Evolutionary conservation across 345 rosid genomes (phyloP).

Genomic region (Hirschfeldia incana): DNA sequence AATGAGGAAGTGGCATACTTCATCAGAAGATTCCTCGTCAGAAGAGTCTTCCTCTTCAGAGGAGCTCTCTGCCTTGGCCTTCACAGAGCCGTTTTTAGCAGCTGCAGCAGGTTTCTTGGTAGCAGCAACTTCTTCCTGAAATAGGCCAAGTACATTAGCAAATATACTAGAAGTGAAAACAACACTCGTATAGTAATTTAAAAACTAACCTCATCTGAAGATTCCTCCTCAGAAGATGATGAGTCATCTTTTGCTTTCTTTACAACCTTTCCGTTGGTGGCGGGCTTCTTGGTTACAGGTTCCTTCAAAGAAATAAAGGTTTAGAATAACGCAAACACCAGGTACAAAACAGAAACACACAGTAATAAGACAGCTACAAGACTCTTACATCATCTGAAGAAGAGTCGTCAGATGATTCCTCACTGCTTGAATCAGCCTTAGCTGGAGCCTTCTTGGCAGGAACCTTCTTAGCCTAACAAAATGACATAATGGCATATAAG

Average conservation of each 20-base stretch:
- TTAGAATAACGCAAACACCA: neutral
- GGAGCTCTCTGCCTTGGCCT: conserved; percentile 45
- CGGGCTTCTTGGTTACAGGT: conserved; percentile 40
- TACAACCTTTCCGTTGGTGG: conserved; percentile 47
- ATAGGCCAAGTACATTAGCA: neutral
- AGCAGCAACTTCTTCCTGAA: conserved; percentile 27
- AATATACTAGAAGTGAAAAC: neutral
- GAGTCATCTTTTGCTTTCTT: conserved; percentile 51
- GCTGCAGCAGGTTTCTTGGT: conserved; percentile 37
- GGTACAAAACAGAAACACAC: neutral
- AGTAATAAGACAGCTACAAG: neutral
- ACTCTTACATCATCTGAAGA: conserved; percentile 36
- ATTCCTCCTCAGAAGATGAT: conserved; percentile 50
- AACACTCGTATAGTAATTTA: neutral
- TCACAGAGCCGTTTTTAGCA: conserved; percentile 47
- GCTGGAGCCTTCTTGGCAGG: conserved; percentile 43
- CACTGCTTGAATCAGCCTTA: conserved; percentile 42
- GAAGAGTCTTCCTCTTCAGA: conserved; percentile 47
- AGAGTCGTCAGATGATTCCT: conserved; percentile 37
- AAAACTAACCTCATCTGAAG: conserved; percentile 41
- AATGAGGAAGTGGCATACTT: conserved; percentile 25
- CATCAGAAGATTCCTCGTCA: conserved; percentile 45
- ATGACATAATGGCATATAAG: neutral
- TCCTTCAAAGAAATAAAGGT: conserved; percentile 32
- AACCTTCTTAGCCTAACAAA: conserved; percentile 27